Base-by-base conservation (phyloP, 2,329 filamentous ascomycete species). In the Colletotrichum gigasporum region DNA sequence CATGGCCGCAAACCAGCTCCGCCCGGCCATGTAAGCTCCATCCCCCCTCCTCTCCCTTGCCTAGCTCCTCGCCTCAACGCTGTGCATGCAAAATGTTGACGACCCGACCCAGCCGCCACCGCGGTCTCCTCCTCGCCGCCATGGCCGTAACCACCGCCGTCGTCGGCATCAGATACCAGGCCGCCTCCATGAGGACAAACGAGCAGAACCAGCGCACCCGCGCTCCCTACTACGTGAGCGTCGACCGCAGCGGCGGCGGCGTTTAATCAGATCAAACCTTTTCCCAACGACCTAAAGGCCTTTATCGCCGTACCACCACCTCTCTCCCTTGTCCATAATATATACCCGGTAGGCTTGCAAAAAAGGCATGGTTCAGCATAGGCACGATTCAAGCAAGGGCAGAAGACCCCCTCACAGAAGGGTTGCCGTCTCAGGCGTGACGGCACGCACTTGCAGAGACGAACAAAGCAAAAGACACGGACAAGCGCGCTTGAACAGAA, bases 201-300 rank as follows among this genome's bases (percentile, higher is more conserved):
- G 82, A 84, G 68, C 63, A 73, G 30, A 77, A 77, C 37, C 80
- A 83, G 74, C 76, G 75, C 70, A 74, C 72, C 28, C 68, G 68
- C 60, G 72, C 73, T 35, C 69, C 72, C 4, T 75, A 80, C 51
- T 82, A 85, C 71, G 83, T 85, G 58, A 81, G 77, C 59, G 83
- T 85, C 59, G 83, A 85, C 57, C 79, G 83, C 22, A 85, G 83
- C 69, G 83, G 83, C 3, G 81, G 80, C 1, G 80, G 80, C 0
- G 72, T 82, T 39, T 83, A 65, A 69, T 4, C 16, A 22, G 22
- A 32, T n/a, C n/a, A n/a, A n/a, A n/a, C n/a, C n/a, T n/a, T n/a
- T n/a, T n/a, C n/a, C n/a, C n/a, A n/a, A n/a, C n/a, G n/a, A n/a
- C n/a, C n/a, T n/a, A n/a, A n/a, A n/a, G n/a, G n/a, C n/a, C n/a